Evolutionary conservation across 1,284 basidiomycete species (phyloP), one percentile per base, ranked within the genome.

Genomic region (Sporisorium scitamineum): DNA sequence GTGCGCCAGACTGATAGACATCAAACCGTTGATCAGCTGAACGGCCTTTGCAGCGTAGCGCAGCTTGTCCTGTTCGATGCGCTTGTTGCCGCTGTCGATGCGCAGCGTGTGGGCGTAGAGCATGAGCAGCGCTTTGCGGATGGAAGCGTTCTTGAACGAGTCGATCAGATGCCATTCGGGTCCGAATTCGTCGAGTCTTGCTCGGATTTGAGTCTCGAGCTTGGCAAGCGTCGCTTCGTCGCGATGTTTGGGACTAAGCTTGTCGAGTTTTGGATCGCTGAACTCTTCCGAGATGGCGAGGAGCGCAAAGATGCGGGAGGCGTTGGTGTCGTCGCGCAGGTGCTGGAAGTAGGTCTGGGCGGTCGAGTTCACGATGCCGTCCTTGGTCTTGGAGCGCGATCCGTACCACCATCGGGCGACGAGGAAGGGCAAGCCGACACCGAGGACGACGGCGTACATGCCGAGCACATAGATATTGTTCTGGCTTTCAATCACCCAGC

Each of bases 341-440:
- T 89, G 88, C 85, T 93, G 93, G 90, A 98, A 99, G 88, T 95
- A 97, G 2, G 89, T 88, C 53, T 94, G 91, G 1, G 96, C 96
- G 0, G 94, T 94, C 48, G 88, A 88, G 54, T 92, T 91, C 74
- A 94, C 88, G 58, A 98, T 89, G 47, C 94, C 94, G 80, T 99
- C 97, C 85, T 97, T 97, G 31, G 97, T 99, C 85, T 91, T 91
- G 73, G 91, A 89, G 61, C 93, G 90, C 78, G 92, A 94, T 18
- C 94, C 94, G 85, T 98, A 99, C 97, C 97, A 99, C 97, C 97
- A 99, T 59, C 91, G 34, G 20, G 59, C 66, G 68, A 95, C 95
- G n/a, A 95, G 87, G 65, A 89, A 90, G 32, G 97, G 97, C 22
- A 99, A 89, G 3, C 91, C 89, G 53, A 92, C 90, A 61, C 95